Conservation (phyloP, 208 protist genomes). For the Trichomonas tenax region DNA sequence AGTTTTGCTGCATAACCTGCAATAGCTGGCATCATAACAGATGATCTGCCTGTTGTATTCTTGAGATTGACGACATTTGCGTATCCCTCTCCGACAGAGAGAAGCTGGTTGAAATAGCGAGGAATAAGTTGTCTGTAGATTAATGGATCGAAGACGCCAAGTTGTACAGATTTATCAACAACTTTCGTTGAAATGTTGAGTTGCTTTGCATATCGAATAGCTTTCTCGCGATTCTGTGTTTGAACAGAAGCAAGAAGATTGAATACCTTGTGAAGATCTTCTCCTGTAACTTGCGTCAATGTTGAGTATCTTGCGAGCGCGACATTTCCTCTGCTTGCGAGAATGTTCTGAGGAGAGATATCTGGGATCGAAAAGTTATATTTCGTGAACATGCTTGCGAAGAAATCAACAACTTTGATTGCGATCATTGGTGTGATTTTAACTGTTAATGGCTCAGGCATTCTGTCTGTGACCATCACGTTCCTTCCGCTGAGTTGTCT, state of each 20-base stretch:
- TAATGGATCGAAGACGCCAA: background rate
- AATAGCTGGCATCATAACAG: background rate
- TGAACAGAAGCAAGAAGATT: background rate
- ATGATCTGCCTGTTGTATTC: background rate
- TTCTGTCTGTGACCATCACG: background rate
- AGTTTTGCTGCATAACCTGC: background rate
- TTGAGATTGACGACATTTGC: background rate
- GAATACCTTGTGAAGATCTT: background rate
- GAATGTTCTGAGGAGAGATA: background rate
- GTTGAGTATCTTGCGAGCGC: background rate
- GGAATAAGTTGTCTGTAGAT: background rate
- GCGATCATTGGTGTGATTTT: background rate
- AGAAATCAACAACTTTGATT: background rate
- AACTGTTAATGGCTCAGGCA: background rate
- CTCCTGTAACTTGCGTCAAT: background rate
- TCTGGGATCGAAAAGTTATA: background rate
- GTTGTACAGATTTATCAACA: background rate
- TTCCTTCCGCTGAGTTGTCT: background rate
- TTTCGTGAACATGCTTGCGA: background rate
- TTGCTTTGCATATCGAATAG: background rate
- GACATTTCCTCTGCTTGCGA: background rate
- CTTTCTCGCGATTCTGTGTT: background rate
- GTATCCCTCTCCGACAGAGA: background rate
- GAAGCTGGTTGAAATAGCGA: background rate
- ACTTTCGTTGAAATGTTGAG: background rate